A percentile compares a stretch with the other conserved stretches of the same genome.
Conservation (phyloP, 169 alveolate species). For the Cryptosporidium sp. region DNA sequence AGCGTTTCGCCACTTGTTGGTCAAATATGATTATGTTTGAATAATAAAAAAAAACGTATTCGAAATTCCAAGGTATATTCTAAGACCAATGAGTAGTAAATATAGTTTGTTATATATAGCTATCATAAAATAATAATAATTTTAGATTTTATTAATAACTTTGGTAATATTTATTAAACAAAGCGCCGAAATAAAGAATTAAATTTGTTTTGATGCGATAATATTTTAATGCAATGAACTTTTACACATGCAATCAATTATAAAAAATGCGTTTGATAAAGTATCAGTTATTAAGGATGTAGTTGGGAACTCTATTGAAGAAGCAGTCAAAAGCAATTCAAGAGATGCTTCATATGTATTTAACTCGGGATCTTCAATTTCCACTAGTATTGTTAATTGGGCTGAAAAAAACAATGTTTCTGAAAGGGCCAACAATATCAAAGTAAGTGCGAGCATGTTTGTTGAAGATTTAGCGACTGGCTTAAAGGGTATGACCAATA, state of each 20-base stretch:
- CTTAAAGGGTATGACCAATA: conserved; percentile 39
- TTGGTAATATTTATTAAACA: neutral
- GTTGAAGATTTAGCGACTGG: conserved; percentile 64
- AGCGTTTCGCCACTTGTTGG: no score
- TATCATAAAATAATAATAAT: no score
- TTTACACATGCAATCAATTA: conserved; percentile 64
- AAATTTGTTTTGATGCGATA: neutral
- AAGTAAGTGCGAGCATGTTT: conserved; percentile 32
- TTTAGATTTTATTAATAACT: no score
- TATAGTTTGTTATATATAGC: no score
- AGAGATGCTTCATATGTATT: conserved; percentile 36
- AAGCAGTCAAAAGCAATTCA: conserved; percentile 54
- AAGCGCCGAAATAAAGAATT: neutral
- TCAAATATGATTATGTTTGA: neutral
- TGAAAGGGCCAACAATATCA: conserved; percentile 43
- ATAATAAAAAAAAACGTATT: no score
- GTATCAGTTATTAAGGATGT: conserved; percentile 67
- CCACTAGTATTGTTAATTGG: conserved; percentile 70
- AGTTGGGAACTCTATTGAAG: conserved; percentile 62
- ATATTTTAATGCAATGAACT: conserved; percentile 11
- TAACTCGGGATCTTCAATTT: conserved; percentile 48
- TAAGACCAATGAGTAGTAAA: no score
- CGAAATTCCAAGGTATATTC: neutral
- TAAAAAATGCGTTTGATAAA: conserved; percentile 67
- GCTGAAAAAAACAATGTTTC: conserved; percentile 63